Evolutionary conservation across 163 green algal species (phyloP).

Genomic region (Scenedesmus sp.): DNA sequence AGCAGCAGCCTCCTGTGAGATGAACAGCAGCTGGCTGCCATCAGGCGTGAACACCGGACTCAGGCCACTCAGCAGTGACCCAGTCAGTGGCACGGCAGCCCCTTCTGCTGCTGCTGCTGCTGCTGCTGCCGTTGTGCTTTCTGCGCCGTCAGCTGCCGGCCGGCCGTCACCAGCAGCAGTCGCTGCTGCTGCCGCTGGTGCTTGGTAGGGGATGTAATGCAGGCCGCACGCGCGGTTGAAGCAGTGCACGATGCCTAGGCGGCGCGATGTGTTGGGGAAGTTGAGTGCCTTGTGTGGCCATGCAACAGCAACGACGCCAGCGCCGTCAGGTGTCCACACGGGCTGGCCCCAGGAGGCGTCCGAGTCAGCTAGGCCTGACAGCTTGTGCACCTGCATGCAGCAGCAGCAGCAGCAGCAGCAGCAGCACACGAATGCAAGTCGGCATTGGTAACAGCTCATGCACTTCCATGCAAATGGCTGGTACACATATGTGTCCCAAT

Average conservation of each 20-base stretch:
- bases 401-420: not conserved
- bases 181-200: not conserved
- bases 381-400: constrained; percentile 35
- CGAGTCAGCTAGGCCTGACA: not conserved
- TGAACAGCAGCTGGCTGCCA: constrained; percentile 74
- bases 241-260: constrained; percentile 95
- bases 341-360: constrained; percentile 81
- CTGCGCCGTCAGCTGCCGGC: not conserved
- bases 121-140: not conserved
- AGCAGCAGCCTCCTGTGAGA: constrained; percentile 79
- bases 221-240: constrained; percentile 88
- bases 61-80: constrained; percentile 66
- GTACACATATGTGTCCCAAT: not conserved
- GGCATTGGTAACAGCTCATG: constrained; percentile 26
- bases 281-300: constrained; percentile 80
- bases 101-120: constrained; percentile 37
- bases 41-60: constrained; percentile 83
- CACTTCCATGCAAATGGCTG: not conserved
- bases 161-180: not conserved
- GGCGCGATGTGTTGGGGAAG: constrained; percentile 75
- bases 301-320: constrained; percentile 79
- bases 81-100: constrained; percentile 10
- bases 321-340: constrained; percentile 80
- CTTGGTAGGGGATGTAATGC: constrained; percentile 61
- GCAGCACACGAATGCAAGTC: constrained; percentile 53